Evolutionary conservation across 495 filamentous ascomycete species (phyloP), one percentile per base, ranked within the genome.

Genomic region (Xylaria scruposa): DNA sequence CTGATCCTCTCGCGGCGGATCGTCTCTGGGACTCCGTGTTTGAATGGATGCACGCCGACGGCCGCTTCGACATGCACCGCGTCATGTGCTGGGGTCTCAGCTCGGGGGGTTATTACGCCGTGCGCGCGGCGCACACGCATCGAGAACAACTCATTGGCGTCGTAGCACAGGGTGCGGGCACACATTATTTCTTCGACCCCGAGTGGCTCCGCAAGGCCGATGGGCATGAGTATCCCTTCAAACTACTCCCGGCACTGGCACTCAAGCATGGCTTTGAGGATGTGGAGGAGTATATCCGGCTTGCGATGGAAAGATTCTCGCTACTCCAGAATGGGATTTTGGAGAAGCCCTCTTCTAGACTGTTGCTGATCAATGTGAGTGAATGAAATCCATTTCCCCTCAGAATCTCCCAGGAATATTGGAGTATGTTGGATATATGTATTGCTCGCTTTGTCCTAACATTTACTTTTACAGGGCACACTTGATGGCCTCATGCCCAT

Each of bases 211-310:
- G 86, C 31, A 82, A 81, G 67, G 90, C 90, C 0, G 90, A 94
- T 72, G 88, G 90, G 36, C 89, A 93, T 70, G 93, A 94, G 80
- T 95, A 95, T 81, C 92, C 93, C 12, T 94, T 94, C 77, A 79
- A 83, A 85, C 83, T 94, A 46, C 86, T 85, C 4, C 87, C 87
- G 4, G 90, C 89, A 46, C 84, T 94, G 78, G 88, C 90, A 6
- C 83, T 89, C 79, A 94, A 94, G 80, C 91, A 89, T 73, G 93
- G 93, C 17, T 95, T 88, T 72, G 73, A 80, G 21, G 84, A 84
- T 54, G 82, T 88, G 0, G 86, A 90, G 71, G 86, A 86, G 54
- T 92, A 91, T 79, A 84, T 86, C 75, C 80, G 85, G 58, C 84
- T 88, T 3, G 90, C 85, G 29, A 86, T 88, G 79, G 85, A 86